Evolutionary conservation across 768 basidiomycete species (phyloP), one percentile per base, ranked within the genome.

Genomic region (Leucocoprinus leucothites): DNA sequence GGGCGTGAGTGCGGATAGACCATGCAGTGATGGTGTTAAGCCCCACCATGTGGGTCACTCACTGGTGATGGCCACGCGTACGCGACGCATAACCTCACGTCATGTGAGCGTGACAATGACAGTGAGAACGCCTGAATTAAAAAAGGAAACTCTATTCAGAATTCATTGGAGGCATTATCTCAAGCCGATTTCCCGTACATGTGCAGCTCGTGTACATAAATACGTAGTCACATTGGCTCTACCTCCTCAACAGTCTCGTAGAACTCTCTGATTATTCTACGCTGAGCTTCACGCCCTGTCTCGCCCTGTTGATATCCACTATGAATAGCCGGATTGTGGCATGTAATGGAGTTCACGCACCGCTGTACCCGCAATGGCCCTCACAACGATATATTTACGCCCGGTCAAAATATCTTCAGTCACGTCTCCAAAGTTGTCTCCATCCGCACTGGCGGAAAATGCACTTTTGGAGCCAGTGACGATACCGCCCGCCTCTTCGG

Each of bases 401-500:
- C 91, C 90, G 2, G 78, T 81, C 40, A 94, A 74, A 21, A 93
- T 76, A 19, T 82, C 84, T 56, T 87, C 82, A 2, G 82, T 85
- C 11, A 88, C 80, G 40, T 82, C 80, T 44, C 85, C 84, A 59
- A 85, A 83, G 18, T 66, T 60, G n/a, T 61, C 61, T 6, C 68
- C 61, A 31, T 70, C 61, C 1, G 61, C 67, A 0, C 78, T 71
- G 9, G 70, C 60, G 2, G 71, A 66, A 58, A 84, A 75, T 8
- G 69, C 68, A 19, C 68, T 71, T 48, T 86, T 78, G 47, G 85
- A 85, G 31, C 91, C 93, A 16, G 88, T 86, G 26, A 91, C 84
- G 9, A 86, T 72, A 13, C 87, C 82, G 4, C 96, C 96, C 0
- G 95, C 90, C 67, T 96, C 96, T 58, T 91, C 81, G 0, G 91